Evolutionary conservation across 495 filamentous ascomycete species (phyloP).

Genomic region (Xylaria acuta): DNA sequence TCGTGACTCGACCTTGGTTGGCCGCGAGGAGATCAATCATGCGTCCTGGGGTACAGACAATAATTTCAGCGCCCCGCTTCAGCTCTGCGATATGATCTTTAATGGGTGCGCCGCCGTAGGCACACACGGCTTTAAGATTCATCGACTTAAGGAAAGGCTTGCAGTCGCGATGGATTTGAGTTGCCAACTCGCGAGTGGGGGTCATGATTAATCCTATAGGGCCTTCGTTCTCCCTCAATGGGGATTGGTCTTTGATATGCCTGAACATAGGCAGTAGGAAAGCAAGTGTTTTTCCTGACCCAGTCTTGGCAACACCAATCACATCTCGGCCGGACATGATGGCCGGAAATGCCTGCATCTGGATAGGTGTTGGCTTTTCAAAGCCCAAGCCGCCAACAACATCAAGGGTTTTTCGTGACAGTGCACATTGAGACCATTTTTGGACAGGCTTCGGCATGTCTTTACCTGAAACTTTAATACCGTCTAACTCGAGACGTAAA

Average conservation of each 20-base stretch:
- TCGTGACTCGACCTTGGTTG: slow-evolving; percentile 91
- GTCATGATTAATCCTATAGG: slow-evolving; percentile 90
- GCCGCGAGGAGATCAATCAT: slow-evolving; percentile 95
- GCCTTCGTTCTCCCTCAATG: slow-evolving; percentile 83
- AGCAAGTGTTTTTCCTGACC: slow-evolving; percentile 97
- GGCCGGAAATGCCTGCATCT: slow-evolving; percentile 91
- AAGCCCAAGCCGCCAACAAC: slow-evolving; percentile 85
- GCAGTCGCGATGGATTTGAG: slow-evolving; percentile 93
- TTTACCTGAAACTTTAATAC: slow-evolving; percentile 87
- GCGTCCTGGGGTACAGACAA: slow-evolving; percentile 95
- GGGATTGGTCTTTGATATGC: slow-evolving; percentile 93
- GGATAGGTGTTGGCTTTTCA: slow-evolving; percentile 89
- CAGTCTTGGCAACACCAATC: slow-evolving; percentile 96
- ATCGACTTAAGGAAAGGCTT: slow-evolving; percentile 91
- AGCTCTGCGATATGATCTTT: slow-evolving; percentile 97
- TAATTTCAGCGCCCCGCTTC: slow-evolving; percentile 92
- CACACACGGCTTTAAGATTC: slow-evolving; percentile 89
- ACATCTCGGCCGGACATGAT: slow-evolving; percentile 97
- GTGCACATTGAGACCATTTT: slow-evolving; percentile 95
- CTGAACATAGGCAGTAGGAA: slow-evolving; percentile 96
- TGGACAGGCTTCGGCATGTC: slow-evolving; percentile 91
- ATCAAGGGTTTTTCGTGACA: slow-evolving; percentile 86
- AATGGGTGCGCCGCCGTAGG: slow-evolving; percentile 94
- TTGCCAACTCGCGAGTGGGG: slow-evolving; percentile 92
- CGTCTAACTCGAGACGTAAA: slow-evolving; percentile 85